Evolutionary conservation across 257 asterid genomes (phyloP).

Genomic region (Echites panduratus): DNA sequence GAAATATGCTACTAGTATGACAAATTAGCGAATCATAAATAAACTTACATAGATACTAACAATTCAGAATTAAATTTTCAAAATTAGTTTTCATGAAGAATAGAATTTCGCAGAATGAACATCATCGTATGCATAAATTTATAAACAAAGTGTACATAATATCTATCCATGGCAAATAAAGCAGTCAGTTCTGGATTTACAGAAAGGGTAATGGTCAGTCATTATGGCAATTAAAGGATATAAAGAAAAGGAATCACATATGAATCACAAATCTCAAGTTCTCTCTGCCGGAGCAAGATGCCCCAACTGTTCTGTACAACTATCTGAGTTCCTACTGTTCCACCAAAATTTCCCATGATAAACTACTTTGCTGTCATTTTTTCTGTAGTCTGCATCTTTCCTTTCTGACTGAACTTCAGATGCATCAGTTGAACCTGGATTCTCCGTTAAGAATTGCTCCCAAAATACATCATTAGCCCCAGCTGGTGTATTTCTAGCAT

Average conservation of each 20-base stretch:
- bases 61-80: not conserved
- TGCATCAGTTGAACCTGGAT: conserved; percentile 61
- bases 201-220: not conserved
- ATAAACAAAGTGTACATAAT: not conserved
- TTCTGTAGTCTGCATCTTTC: conserved; percentile 38
- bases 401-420: conserved; percentile 44
- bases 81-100: not conserved
- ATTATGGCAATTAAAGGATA: not conserved
- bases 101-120: not conserved
- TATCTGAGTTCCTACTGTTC: conserved; percentile 59
- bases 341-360: conserved; percentile 56
- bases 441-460: conserved; percentile 94
- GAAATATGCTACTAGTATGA: not conserved
- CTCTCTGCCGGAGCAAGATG: conserved; percentile 82
- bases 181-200: not conserved
- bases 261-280: conserved; percentile 35
- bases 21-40: not conserved
- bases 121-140: not conserved
- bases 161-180: not conserved
- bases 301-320: conserved; percentile 63
- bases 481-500: conserved; percentile 34
- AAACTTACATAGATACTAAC: not conserved
- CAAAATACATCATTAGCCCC: conserved; percentile 88
- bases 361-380: conserved; percentile 38
- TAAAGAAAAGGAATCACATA: not conserved